Evolutionary conservation across 495 filamentous ascomycete species (phyloP), one percentile per base, ranked within the genome.

Genomic region (Penicillium paxilli): DNA sequence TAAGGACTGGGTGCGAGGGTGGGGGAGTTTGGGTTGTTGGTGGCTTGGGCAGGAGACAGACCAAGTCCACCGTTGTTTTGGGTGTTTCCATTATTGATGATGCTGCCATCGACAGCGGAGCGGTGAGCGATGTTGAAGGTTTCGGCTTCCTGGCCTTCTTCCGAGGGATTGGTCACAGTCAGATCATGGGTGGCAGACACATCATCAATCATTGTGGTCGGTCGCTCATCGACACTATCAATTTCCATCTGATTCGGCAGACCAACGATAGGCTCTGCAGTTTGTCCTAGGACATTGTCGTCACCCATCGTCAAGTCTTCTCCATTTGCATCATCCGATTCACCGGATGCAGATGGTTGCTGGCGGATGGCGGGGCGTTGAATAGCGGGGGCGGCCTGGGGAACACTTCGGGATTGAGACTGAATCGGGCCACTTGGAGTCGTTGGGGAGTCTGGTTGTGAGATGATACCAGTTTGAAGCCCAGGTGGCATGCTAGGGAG

Each of bases 111-210:
- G 22, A 95, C 83, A 4, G 86, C 80, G 26, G 87, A 89, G 35
- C 91, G 86, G 66, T 96, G 94, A n/a, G 90, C 92, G 62, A 98
- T 96, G 67, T 96, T 95, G 71, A 98, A 96, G 0, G 91, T 92
- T 55, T 92, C 90, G 3, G 85, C 81, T 42, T 96, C 92, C 57
- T 88, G 88, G 12, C 85, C 80, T 64, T 67, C 64, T 37, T 94
- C 92, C 1, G 93, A 90, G 1, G 87, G 87, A 47, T 91, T 88
- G 2, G 87, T 86, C 6, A 88, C 87, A 9, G 85, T 83, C 45
- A 96, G 67, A 48, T 85, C 86, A 48, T 96, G 84, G 12, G 87
- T 78, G 2, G 90, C 81, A 33, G 84, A 83, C n/a, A 88, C 85
- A 25, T 83, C 85, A 37, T 90, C 87, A 47, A 97, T 79, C 68